These are phyloP conservation scores for Tritrichomonas musculus DNA, from an alignment of 208 protist genomes.

Conservation along the genomic window DNA sequence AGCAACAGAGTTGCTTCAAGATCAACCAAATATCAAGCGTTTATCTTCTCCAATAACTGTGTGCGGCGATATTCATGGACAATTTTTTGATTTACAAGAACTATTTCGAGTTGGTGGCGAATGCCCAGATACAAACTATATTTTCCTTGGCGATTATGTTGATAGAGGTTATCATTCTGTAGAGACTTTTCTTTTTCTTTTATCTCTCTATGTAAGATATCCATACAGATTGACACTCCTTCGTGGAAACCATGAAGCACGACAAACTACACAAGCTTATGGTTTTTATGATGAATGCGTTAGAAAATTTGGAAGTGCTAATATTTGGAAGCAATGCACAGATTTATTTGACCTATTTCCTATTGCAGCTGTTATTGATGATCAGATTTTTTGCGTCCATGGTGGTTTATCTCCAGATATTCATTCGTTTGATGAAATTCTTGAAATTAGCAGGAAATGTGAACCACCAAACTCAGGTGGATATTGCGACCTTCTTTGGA, in stretches of 20 bases:
- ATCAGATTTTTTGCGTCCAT: constrained; percentile 68
- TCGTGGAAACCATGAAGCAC: constrained; percentile 79
- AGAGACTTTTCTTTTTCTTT: constrained; percentile 78
- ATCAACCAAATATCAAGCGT: neutral
- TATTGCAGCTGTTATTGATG: constrained; percentile 75
- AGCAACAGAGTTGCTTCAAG: neutral
- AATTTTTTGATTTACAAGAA: constrained; percentile 68
- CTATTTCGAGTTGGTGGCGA: constrained; percentile 64
- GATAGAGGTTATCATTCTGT: constrained; percentile 53
- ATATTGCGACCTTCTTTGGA: constrained; percentile 96
- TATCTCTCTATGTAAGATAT: constrained; percentile 71
- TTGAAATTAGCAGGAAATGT: constrained; percentile 63
- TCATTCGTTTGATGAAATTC: constrained; percentile 70
- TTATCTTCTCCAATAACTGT: constrained; percentile 25
- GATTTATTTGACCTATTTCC: constrained; percentile 98
- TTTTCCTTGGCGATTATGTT: constrained; percentile 74
- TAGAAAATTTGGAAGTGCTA: constrained; percentile 62
- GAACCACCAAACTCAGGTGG: constrained; percentile 93
- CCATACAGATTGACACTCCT: constrained; percentile 73
- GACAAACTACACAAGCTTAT: constrained; percentile 88
- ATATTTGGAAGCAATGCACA: constrained; percentile 88
- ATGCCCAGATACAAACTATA: constrained; percentile 89
- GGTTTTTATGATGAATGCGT: constrained; percentile 94
- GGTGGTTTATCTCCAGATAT: constrained; percentile 69
- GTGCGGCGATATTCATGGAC: constrained; percentile 38